Conservation (phyloP, 179 eudicot species). For the Vitellaria paradoxa region DNA sequence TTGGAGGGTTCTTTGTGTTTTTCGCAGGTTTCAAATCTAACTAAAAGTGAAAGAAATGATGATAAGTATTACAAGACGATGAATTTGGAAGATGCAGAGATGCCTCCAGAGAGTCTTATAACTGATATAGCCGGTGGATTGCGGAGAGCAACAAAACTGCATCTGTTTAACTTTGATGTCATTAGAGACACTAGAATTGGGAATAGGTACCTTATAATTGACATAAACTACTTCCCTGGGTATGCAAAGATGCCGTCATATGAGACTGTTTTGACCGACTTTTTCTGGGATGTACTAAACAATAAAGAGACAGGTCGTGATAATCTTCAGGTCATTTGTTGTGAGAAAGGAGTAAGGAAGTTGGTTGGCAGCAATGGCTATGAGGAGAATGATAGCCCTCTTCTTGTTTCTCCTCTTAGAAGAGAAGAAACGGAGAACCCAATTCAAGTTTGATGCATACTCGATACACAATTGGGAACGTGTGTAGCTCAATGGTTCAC, state of each 20-base stretch:
- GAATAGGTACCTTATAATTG: conserved; percentile 42
- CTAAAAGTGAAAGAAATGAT: conserved; percentile 5
- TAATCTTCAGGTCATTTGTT: background rate
- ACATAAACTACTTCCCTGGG: conserved; percentile 54
- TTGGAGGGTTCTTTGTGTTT: conserved; percentile 33
- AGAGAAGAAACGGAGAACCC: conserved; percentile 18
- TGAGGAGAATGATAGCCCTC: conserved; percentile 19
- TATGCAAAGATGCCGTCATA: conserved; percentile 46
- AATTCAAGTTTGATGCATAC: conserved; percentile 15
- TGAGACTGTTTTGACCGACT: conserved; percentile 39
- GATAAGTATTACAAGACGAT: conserved; percentile 17
- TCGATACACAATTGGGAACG: background rate
- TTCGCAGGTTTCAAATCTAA: conserved; percentile 49
- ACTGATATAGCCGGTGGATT: conserved; percentile 38
- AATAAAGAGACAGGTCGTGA: conserved; percentile 14
- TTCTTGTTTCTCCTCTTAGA: conserved; percentile 16
- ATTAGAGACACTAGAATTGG: conserved; percentile 45
- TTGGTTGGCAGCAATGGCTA: conserved; percentile 21
- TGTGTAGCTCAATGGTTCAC: background rate
- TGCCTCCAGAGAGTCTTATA: conserved; percentile 48
- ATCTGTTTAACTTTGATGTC: conserved; percentile 68
- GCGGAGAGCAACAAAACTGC: conserved; percentile 35
- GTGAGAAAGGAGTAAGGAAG: conserved; percentile 18
- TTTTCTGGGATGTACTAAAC: conserved; percentile 39
- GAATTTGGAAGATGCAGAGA: conserved; percentile 33